Percentiles rank a stretch among this genome's conserved stretches.
Evolutionary conservation across 169 alveolate species (phyloP).

Genomic region (Eimeria tenella): DNA sequence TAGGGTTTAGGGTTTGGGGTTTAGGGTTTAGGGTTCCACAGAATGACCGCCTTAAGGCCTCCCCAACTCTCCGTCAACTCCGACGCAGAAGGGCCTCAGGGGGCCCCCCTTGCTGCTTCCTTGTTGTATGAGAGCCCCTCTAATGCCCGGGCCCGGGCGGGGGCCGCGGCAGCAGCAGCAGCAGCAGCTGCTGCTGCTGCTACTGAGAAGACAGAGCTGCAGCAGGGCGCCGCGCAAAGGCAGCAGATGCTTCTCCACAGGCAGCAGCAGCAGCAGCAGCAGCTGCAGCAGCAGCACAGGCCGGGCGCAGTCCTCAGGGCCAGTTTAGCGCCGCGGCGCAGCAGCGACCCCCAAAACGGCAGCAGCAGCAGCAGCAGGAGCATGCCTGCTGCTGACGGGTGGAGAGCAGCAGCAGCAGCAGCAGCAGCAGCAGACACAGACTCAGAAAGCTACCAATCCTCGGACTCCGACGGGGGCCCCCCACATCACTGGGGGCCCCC

Average conservation of each 20-base stretch:
- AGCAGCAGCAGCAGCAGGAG: slow-evolving; percentile 17
- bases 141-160: neutral
- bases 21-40: neutral
- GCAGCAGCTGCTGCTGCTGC: no score
- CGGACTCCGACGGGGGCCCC: no score
- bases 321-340: neutral
- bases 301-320: neutral
- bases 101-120: neutral
- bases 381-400: neutral
- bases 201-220: no score
- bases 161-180: neutral
- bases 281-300: slow-evolving; percentile 24
- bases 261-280: no score
- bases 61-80: neutral
- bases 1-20: neutral
- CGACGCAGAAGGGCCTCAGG: neutral
- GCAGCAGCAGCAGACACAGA: neutral
- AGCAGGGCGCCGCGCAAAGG: neutral
- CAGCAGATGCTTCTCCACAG: slow-evolving; percentile 3
- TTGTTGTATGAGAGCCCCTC: slow-evolving; percentile 16
- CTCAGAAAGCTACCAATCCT: no score
- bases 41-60: neutral
- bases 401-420: neutral
- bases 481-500: no score
- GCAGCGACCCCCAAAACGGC: neutral